Percentiles rank a stretch among this genome's conserved stretches.
Conservation (phyloP, 371 early-diverging fungal species). For the Saksenaea oblongispora region DNA sequence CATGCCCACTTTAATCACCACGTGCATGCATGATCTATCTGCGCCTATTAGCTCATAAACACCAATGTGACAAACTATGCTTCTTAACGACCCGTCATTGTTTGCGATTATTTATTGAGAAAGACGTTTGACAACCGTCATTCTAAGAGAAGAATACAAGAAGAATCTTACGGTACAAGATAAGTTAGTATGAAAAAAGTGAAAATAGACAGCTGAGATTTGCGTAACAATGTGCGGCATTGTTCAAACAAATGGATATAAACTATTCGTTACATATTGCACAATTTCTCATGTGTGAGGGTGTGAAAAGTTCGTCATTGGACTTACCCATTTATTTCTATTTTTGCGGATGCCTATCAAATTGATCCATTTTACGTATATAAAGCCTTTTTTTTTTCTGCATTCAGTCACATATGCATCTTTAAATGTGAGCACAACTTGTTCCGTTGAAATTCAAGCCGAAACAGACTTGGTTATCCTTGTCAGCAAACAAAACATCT, state of each 20-base stretch:
- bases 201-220: background rate
- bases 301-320: background rate
- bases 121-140: background rate
- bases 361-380: background rate
- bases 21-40: constrained; percentile 5
- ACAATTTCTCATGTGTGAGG: background rate
- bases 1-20: background rate
- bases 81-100: background rate
- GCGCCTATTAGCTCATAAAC: constrained; percentile 1
- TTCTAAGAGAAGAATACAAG: background rate
- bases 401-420: background rate
- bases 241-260: background rate
- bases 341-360: background rate
- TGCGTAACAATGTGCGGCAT: background rate
- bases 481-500: background rate
- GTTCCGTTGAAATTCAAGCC: background rate
- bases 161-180: too few relatives aligned
- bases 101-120: background rate
- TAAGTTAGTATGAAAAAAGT: background rate
- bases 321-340: background rate
- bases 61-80: constrained; percentile 2
- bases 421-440: background rate
- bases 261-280: background rate
- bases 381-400: background rate
- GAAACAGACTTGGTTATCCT: background rate